These are phyloP conservation scores for Clonostachys chloroleuca DNA, from an alignment of 2,329 filamentous ascomycete genomes.

Conservation along the genomic window DNA sequence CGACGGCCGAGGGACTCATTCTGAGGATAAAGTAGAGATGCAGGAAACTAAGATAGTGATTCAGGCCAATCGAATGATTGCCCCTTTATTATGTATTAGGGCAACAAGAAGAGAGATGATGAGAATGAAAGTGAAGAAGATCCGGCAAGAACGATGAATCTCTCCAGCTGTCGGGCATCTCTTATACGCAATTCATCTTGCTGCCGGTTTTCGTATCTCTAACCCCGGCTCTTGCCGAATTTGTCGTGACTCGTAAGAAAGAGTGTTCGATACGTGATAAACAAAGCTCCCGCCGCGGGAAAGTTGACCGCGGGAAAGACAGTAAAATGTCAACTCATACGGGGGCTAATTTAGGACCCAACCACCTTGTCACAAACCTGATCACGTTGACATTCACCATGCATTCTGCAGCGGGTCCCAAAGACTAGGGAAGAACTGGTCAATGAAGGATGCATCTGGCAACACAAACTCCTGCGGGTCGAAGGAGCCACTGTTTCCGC, in stretches of 20 bases:
- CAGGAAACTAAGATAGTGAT: neutral
- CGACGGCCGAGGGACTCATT: neutral
- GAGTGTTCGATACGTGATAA: neutral
- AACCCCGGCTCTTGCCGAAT: neutral
- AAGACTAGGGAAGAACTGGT: slow-evolving; percentile 25
- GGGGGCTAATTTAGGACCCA: neutral
- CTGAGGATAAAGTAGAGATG: neutral
- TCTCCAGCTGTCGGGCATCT: neutral
- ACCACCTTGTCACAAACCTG: too few species aligned
- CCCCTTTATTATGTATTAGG: slow-evolving; percentile 4
- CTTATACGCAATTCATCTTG: neutral
- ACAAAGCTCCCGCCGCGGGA: neutral
- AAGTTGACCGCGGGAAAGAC: neutral
- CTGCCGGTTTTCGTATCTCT: neutral
- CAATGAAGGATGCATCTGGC: slow-evolving; percentile 23
- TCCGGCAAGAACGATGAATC: too few species aligned
- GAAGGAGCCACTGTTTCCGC: slow-evolving; percentile 4
- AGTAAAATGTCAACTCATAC: neutral
- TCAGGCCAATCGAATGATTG: neutral
- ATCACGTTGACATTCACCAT: slow-evolving; percentile 11
- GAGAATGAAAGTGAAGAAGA: neutral
- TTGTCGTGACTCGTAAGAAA: neutral
- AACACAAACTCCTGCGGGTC: slow-evolving; percentile 17
- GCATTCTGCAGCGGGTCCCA: slow-evolving; percentile 28
- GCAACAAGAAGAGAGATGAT: slow-evolving; percentile 1